Evolutionary conservation across 2,329 filamentous ascomycete species (phyloP).

Genomic region (Diaporthe australafricana): DNA sequence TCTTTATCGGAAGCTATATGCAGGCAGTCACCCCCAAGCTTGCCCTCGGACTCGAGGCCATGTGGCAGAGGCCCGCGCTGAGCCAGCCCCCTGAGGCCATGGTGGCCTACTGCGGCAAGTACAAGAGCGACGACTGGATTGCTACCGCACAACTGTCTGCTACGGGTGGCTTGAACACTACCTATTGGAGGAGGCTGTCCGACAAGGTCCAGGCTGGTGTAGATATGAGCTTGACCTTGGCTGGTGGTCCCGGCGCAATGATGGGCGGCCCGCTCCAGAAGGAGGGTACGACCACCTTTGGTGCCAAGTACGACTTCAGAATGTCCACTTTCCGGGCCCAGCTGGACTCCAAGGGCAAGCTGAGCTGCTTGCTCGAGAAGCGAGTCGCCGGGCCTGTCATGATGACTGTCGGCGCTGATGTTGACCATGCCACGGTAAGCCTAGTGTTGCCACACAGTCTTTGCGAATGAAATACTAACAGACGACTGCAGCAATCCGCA

Average conservation of each 20-base stretch:
- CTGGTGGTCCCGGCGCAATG: conserved; percentile 71
- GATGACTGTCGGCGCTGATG: conserved; percentile 95
- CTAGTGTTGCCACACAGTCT: neutral
- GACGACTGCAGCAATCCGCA: conserved; percentile 78
- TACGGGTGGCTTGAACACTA: conserved; percentile 87
- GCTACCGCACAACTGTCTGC: conserved; percentile 90
- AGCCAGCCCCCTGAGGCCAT: conserved; percentile 91
- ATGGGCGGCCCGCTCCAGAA: conserved; percentile 83
- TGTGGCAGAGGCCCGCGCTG: conserved; percentile 90
- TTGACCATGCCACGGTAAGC: conserved; percentile 94
- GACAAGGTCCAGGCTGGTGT: conserved; percentile 97
- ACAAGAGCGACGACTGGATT: conserved; percentile 93
- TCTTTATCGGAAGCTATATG: conserved; percentile 95
- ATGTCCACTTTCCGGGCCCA: conserved; percentile 96
- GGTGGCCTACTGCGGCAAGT: conserved; percentile 89
- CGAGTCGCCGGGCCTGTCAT: conserved; percentile 91
- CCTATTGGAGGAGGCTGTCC: conserved; percentile 92
- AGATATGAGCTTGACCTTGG: conserved; percentile 90
- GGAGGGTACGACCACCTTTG: conserved; percentile 91
- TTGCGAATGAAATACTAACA: conserved; percentile 43
- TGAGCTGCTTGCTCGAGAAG: conserved; percentile 95
- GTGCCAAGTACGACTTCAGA: conserved; percentile 98
- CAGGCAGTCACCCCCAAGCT: conserved; percentile 91
- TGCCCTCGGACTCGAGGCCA: conserved; percentile 88
- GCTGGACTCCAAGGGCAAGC: conserved; percentile 93